phyloP scores from a whole-genome alignment of 225 moss, liverwort and hornwort genomes.

The Marchantia paleacea region DNA sequence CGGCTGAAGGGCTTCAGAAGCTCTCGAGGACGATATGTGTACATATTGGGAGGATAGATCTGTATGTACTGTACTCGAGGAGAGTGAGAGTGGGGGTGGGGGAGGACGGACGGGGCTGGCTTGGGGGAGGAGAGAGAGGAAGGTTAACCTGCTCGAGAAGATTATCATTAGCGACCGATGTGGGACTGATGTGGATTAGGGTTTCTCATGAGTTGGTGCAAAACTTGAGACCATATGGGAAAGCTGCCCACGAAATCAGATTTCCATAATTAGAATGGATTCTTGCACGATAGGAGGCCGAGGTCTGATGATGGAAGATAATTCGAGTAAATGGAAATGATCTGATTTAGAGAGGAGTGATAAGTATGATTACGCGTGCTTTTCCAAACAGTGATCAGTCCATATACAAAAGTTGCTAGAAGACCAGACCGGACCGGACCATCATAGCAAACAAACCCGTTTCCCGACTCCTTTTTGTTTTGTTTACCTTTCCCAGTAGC shows the following conservation, averaged over 20 bases:
- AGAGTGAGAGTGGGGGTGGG: no score
- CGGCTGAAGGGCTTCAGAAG: no score
- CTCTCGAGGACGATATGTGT: no score
- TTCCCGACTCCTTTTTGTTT: neutral
- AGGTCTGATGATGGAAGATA: neutral
- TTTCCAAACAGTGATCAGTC: neutral
- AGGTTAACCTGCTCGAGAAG: neutral
- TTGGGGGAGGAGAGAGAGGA: neutral
- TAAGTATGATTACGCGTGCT: neutral
- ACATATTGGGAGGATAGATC: no score
- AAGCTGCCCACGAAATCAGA: neutral
- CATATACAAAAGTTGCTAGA: neutral
- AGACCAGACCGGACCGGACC: neutral
- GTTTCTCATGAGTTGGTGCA: neutral
- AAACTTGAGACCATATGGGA: neutral
- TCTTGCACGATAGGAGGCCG: neutral
- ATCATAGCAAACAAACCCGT: neutral
- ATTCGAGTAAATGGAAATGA: neutral
- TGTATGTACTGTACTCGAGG: no score
- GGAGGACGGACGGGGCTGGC: no score
- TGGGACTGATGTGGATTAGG: neutral
- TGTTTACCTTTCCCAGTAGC: neutral
- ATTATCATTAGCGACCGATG: neutral
- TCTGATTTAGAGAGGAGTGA: neutral
- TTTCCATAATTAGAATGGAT: slow-evolving; percentile 1